These are phyloP conservation scores for Globisporangium solare DNA, from an alignment of 352 stramenopile species.

Conservation along the genomic window DNA sequence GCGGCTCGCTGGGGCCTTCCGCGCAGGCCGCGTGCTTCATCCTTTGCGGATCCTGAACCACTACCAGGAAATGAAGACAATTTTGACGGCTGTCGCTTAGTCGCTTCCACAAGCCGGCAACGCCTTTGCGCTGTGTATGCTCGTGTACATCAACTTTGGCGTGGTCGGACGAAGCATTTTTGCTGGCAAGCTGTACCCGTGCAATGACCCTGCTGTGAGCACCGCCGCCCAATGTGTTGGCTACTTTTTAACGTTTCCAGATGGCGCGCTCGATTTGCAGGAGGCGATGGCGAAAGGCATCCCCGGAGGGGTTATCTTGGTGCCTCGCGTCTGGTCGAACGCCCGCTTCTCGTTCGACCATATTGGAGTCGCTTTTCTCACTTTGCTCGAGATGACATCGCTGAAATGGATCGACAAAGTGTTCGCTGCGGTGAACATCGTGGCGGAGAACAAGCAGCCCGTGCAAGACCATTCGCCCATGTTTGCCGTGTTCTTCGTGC, in stretches of 20 bases:
- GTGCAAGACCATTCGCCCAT: constrained; percentile 36
- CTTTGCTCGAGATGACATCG: constrained; percentile 76
- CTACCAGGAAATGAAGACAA: constrained; percentile 75
- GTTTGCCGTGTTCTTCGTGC: constrained; percentile 63
- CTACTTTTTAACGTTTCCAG: constrained; percentile 43
- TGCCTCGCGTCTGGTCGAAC: constrained; percentile 62
- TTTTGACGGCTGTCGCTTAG: constrained; percentile 60
- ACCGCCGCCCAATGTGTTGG: constrained; percentile 44
- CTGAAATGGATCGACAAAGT: constrained; percentile 79
- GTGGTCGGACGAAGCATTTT: constrained; percentile 68
- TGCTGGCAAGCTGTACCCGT: constrained; percentile 58
- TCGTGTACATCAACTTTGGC: constrained; percentile 78
- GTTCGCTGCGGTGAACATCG: constrained; percentile 74
- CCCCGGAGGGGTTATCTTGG: constrained; percentile 34
- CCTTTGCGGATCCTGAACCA: constrained; percentile 72
- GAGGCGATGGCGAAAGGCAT: constrained; percentile 35
- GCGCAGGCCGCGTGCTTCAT: constrained; percentile 55
- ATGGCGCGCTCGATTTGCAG: constrained; percentile 45
- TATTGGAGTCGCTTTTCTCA: constrained; percentile 55
- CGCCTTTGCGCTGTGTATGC: constrained; percentile 60
- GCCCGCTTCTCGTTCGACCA: constrained; percentile 79
- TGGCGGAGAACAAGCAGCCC: constrained; percentile 37
- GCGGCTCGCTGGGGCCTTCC: constrained; percentile 51
- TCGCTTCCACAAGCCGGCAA: constrained; percentile 72
- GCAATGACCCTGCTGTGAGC: constrained; percentile 44